Percentiles rank a stretch among this genome's conserved stretches.
phyloP scores from a whole-genome alignment of 2,329 filamentous ascomycete genomes.

The Cadophora luteo-olivacea region DNA sequence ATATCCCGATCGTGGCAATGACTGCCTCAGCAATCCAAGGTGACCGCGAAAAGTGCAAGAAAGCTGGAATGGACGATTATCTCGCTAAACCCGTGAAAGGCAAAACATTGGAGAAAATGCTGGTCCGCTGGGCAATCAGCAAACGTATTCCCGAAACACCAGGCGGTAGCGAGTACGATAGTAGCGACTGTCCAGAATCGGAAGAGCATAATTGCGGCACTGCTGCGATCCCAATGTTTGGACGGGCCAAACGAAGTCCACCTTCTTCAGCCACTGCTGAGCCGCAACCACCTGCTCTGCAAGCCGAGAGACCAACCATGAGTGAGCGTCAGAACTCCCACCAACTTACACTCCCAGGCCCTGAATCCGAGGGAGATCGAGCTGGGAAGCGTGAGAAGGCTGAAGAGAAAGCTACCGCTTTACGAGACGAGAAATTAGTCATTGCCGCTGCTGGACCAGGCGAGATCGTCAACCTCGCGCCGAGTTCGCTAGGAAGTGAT shows the following conservation, averaged over 20 bases:
- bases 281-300: neutral
- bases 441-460: slow-evolving; percentile 32
- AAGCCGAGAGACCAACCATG: slow-evolving; percentile 28
- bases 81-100: slow-evolving; percentile 76
- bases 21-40: slow-evolving; percentile 81
- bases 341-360: slow-evolving; percentile 37
- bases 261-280: neutral
- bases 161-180: slow-evolving; percentile 25
- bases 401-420: slow-evolving; percentile 59
- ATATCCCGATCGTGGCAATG: slow-evolving; percentile 82
- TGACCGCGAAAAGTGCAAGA: slow-evolving; percentile 75
- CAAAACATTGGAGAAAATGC: slow-evolving; percentile 71
- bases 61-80: slow-evolving; percentile 79
- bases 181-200: slow-evolving; percentile 39
- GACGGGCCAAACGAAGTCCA: slow-evolving; percentile 24
- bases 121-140: slow-evolving; percentile 69
- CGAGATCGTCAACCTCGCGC: slow-evolving; percentile 40
- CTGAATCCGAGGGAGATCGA: slow-evolving; percentile 51
- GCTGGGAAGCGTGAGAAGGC: slow-evolving; percentile 54
- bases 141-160: slow-evolving; percentile 44
- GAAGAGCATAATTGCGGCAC: slow-evolving; percentile 37
- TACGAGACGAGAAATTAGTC: slow-evolving; percentile 62
- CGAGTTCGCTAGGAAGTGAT: neutral
- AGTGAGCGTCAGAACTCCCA: slow-evolving; percentile 36
- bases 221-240: slow-evolving; percentile 33